Conservation (phyloP, 306 rosid species). For the Argentina anserina region DNA sequence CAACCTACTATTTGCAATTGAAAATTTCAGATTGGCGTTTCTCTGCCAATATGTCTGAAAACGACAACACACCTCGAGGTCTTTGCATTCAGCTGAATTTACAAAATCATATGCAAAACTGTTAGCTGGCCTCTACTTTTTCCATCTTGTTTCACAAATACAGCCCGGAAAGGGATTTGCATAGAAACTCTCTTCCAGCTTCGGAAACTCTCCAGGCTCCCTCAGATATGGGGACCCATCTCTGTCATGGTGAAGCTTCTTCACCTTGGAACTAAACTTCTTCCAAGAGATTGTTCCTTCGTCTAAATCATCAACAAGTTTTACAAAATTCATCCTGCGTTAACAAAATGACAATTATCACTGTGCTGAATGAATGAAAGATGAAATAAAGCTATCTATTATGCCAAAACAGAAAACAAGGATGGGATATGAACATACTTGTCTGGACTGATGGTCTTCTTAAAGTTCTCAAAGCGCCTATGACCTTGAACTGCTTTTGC, state of each 20-base stretch:
- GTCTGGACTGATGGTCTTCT: constrained; percentile 95
- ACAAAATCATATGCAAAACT: constrained; percentile 15
- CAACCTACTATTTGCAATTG: constrained; percentile 10
- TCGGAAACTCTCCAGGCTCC: constrained; percentile 79
- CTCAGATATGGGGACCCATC: constrained; percentile 73
- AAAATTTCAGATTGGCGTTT: constrained; percentile 24
- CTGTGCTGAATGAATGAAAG: not conserved
- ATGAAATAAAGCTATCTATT: constrained; percentile 10
- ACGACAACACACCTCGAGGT: constrained; percentile 9
- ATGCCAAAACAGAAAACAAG: constrained; percentile 2
- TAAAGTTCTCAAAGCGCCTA: constrained; percentile 87
- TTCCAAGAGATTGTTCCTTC: constrained; percentile 80
- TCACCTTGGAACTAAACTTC: constrained; percentile 78
- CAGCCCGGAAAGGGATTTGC: constrained; percentile 90
- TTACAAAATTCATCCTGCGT: constrained; percentile 82
- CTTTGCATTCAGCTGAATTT: constrained; percentile 24
- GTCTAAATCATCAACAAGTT: constrained; percentile 74
- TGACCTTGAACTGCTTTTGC: constrained; percentile 99
- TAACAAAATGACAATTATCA: constrained; percentile 17
- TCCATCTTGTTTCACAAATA: constrained; percentile 57
- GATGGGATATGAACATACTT: constrained; percentile 46
- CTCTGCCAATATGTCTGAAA: constrained; percentile 6
- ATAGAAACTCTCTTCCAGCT: constrained; percentile 93
- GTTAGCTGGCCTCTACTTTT: constrained; percentile 21
- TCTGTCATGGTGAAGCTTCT: constrained; percentile 60